Percentiles rank a stretch among this genome's conserved stretches.
phyloP scores from a whole-genome alignment of 2,329 filamentous ascomycete genomes.

The Nemania diffusa region DNA sequence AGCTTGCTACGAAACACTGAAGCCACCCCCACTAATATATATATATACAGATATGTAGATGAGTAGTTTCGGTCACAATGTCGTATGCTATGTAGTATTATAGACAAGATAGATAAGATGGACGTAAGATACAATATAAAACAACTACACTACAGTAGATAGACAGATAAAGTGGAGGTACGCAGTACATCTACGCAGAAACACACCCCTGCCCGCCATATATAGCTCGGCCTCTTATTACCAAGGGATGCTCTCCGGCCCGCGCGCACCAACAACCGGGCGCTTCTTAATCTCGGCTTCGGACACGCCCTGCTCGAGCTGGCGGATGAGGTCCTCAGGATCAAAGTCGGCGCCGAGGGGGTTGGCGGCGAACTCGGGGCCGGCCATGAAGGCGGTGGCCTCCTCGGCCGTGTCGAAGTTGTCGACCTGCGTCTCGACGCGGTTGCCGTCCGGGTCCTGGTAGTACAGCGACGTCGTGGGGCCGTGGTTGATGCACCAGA shows the following conservation, averaged over 20 bases:
- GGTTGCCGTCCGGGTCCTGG: constrained; percentile 60
- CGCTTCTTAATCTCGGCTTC: constrained; percentile 45
- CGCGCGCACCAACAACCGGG: constrained; percentile 41
- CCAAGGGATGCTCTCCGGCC: constrained; percentile 26
- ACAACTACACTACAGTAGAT: neutral
- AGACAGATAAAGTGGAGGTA: neutral
- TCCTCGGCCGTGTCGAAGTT: constrained; percentile 54
- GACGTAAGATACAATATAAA: neutral
- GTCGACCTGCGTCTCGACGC: constrained; percentile 59
- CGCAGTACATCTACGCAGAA: neutral
- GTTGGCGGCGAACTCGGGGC: constrained; percentile 53
- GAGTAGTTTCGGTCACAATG: neutral
- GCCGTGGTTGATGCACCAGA: constrained; percentile 60
- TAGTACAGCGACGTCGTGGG: constrained; percentile 61
- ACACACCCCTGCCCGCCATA: neutral
- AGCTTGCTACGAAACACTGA: neutral
- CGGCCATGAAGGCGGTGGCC: constrained; percentile 54
- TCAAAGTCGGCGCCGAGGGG: constrained; percentile 58
- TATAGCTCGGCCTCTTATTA: neutral
- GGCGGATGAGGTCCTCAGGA: constrained; percentile 54
- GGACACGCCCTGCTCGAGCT: constrained; percentile 42
- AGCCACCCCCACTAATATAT: neutral
- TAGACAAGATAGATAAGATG: neutral
- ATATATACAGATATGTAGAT: neutral
- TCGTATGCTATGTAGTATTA: neutral